A percentile compares a stretch with the other conserved stretches of the same genome.
phyloP scores from a whole-genome alignment of 345 rosid genomes.

The Gossypioides kirkii region DNA sequence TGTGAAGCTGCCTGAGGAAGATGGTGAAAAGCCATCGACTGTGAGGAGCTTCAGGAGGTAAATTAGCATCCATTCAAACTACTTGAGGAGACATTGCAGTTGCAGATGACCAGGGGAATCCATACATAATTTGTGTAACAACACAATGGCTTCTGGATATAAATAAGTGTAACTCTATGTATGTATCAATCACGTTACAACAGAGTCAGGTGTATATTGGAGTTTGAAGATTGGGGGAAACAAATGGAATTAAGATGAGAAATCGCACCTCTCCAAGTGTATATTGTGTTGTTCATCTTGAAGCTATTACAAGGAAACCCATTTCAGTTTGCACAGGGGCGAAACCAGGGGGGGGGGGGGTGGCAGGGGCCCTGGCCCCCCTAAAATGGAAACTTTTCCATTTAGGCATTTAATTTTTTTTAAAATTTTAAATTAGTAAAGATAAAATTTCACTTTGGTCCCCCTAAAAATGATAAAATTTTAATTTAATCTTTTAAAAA shows the following conservation, averaged over 20 bases:
- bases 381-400: too few relatives aligned
- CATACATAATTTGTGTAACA: not conserved
- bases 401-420: too few relatives aligned
- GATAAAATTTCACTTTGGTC: too few relatives aligned
- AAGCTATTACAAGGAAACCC: not conserved
- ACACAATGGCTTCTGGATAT: not conserved
- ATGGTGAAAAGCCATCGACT: conserved; percentile 32
- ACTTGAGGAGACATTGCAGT: not conserved
- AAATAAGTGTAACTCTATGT: not conserved
- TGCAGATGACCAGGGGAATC: not conserved
- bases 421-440: too few relatives aligned
- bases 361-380: too few relatives aligned
- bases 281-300: not conserved
- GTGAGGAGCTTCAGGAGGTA: conserved; percentile 59
- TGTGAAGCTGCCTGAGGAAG: conserved; percentile 71
- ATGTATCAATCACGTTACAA: not conserved
- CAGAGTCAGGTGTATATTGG: not conserved
- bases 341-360: too few relatives aligned
- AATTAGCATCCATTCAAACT: conserved; percentile 6
- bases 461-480: too few relatives aligned
- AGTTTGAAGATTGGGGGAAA: not conserved
- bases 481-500: too few relatives aligned
- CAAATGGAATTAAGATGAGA: not conserved
- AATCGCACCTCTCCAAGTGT: not conserved
- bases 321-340: not conserved